A percentile compares a stretch with the other conserved stretches of the same genome.
Evolutionary conservation across 176 grass and related monocot species (phyloP).

Genomic region (Juncus effusus): DNA sequence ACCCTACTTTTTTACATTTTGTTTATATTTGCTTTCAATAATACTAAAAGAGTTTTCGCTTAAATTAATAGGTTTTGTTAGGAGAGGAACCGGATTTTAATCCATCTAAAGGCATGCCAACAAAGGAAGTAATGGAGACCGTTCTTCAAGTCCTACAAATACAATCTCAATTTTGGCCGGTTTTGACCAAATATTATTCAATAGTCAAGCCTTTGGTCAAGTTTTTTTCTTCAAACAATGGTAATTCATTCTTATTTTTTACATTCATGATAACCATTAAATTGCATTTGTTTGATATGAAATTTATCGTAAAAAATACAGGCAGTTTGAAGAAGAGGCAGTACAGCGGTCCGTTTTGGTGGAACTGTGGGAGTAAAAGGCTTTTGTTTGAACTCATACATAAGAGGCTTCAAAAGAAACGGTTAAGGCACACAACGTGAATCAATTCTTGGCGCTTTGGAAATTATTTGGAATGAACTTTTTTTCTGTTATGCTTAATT

Average conservation of each 20-base stretch:
- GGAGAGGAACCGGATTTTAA: slow-evolving; percentile 39
- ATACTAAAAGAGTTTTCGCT: slow-evolving; percentile 3
- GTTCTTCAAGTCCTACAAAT: slow-evolving; percentile 66
- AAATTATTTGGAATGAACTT: neutral
- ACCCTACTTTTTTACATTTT: neutral
- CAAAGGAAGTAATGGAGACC: slow-evolving; percentile 52
- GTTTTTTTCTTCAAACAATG: slow-evolving; percentile 46
- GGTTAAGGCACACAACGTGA: slow-evolving; percentile 31
- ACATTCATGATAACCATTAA: neutral
- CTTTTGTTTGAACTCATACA: slow-evolving; percentile 59
- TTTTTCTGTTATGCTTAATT: neutral
- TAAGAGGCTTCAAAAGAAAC: slow-evolving; percentile 31
- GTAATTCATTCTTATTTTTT: slow-evolving; percentile 38
- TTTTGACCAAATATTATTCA: slow-evolving; percentile 52
- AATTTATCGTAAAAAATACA: slow-evolving; percentile 29
- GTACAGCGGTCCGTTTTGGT: slow-evolving; percentile 67
- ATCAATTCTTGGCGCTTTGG: neutral
- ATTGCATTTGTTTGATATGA: slow-evolving; percentile 31
- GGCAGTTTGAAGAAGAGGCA: slow-evolving; percentile 48
- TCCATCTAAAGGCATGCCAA: slow-evolving; percentile 39
- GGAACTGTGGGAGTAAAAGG: slow-evolving; percentile 92
- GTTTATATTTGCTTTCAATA: neutral
- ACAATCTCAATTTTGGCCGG: slow-evolving; percentile 73
- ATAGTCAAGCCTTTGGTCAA: slow-evolving; percentile 46
- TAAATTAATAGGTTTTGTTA: slow-evolving; percentile 50